These are phyloP conservation scores for Penicillium crystallinum DNA, from an alignment of 495 filamentous ascomycete genomes.

Conservation along the genomic window DNA sequence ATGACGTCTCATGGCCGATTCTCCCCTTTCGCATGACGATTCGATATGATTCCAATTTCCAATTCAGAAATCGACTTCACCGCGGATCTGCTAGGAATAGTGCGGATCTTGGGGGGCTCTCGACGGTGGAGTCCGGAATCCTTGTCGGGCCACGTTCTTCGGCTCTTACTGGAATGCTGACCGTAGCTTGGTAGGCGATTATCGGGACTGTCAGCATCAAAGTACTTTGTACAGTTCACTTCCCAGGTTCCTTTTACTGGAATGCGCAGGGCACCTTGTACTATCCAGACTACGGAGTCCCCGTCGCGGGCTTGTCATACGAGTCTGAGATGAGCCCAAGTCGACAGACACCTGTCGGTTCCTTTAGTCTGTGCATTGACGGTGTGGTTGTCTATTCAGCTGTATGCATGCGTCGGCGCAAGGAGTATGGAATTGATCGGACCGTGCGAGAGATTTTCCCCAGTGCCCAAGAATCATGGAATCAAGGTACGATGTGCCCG, in stretches of 20 bases:
- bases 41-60: background rate
- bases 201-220: background rate
- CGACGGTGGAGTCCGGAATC: background rate
- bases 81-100: constrained; percentile 1
- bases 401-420: background rate
- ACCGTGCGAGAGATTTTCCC: background rate
- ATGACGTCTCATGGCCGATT: background rate
- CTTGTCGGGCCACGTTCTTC: constrained; percentile 8
- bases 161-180: constrained; percentile 8
- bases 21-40: background rate
- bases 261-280: background rate
- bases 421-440: background rate
- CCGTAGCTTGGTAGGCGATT: background rate
- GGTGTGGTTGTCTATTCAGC: background rate
- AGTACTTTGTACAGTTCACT: background rate
- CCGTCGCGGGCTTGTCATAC: background rate
- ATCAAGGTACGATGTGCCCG: background rate
- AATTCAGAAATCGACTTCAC: background rate
- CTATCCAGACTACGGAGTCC: background rate
- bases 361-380: background rate
- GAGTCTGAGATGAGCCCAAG: background rate
- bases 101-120: background rate
- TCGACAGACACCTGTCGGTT: background rate
- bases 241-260: background rate
- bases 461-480: background rate